Evolutionary conservation across 2,329 filamentous ascomycete species (phyloP).

Genomic region (Penicillium sp.): DNA sequence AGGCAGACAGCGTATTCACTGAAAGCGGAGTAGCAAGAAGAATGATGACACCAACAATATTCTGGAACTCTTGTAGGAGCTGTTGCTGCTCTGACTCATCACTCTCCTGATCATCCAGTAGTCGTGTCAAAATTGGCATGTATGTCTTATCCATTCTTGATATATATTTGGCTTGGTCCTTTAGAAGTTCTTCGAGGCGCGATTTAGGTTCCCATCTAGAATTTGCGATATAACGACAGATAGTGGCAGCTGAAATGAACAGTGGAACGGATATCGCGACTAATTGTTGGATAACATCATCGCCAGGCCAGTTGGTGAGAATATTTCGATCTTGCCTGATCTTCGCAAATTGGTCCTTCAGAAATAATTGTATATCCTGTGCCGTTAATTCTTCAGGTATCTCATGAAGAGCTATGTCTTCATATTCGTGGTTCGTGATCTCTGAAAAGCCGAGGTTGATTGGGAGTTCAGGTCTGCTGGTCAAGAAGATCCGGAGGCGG

Average conservation of each 20-base stretch:
- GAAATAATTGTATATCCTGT: conserved; percentile 21
- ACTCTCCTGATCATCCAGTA: not conserved
- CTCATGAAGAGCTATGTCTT: conserved; percentile 29
- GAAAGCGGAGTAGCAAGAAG: not conserved
- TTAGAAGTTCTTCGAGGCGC: not conserved
- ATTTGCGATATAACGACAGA: not conserved
- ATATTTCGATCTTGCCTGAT: not conserved
- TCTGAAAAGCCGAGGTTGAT: conserved; percentile 26
- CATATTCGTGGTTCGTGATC: conserved; percentile 13
- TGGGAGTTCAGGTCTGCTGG: conserved; percentile 31
- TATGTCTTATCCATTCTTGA: conserved; percentile 23
- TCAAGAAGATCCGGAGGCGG: conserved; percentile 27
- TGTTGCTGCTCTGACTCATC: not conserved
- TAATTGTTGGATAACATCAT: not conserved
- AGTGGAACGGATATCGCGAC: not conserved
- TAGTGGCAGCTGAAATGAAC: not conserved
- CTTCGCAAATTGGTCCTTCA: not conserved
- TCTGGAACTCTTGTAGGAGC: not conserved
- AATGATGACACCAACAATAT: not conserved
- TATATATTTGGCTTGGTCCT: not conserved
- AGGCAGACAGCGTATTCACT: not conserved
- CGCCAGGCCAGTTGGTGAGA: not conserved
- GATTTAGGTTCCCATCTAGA: not conserved
- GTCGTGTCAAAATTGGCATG: conserved; percentile 9
- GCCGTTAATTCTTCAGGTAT: conserved; percentile 23